Conservation (phyloP, 768 basidiomycete genomes). For the Guyanaporus albipodus region DNA sequence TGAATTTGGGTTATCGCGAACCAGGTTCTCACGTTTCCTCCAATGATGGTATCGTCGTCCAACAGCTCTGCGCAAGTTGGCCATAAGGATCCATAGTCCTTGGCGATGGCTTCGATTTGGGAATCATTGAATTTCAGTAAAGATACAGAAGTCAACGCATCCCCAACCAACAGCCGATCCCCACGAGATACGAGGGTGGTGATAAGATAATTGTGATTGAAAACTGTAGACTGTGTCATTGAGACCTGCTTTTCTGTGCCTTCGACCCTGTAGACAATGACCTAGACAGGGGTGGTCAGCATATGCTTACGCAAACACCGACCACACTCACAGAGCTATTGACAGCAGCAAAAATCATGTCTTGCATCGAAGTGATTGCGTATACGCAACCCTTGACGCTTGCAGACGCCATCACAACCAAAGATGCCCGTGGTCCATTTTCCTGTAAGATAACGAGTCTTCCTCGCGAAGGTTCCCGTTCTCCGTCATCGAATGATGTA, state of each 20-base stretch:
- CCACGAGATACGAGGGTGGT: constrained; percentile 57
- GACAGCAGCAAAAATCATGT: constrained; percentile 61
- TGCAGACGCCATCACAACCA: constrained; percentile 37
- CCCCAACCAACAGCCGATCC: constrained; percentile 64
- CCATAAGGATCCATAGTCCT: constrained; percentile 74
- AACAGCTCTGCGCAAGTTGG: constrained; percentile 63
- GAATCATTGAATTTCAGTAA: constrained; percentile 49
- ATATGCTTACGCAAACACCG: background rate
- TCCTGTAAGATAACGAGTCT: constrained; percentile 54
- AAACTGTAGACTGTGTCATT: constrained; percentile 44
- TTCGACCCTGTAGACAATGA: constrained; percentile 46
- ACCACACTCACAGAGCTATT: constrained; percentile 63
- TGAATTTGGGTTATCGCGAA: background rate
- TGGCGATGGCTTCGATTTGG: constrained; percentile 53
- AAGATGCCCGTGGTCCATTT: constrained; percentile 21
- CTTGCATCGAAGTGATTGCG: constrained; percentile 47
- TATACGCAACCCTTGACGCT: constrained; percentile 67
- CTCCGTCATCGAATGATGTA: constrained; percentile 38
- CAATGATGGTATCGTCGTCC: constrained; percentile 55
- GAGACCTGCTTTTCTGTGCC: constrained; percentile 30
- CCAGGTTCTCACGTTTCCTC: constrained; percentile 60
- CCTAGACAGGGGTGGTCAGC: constrained; percentile 29
- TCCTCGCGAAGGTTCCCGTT: constrained; percentile 52
- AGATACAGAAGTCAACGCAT: constrained; percentile 77
- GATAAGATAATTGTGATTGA: constrained; percentile 83